Conservation (phyloP, 2,329 filamentous ascomycete species). For the Xylaria sp. region DNA sequence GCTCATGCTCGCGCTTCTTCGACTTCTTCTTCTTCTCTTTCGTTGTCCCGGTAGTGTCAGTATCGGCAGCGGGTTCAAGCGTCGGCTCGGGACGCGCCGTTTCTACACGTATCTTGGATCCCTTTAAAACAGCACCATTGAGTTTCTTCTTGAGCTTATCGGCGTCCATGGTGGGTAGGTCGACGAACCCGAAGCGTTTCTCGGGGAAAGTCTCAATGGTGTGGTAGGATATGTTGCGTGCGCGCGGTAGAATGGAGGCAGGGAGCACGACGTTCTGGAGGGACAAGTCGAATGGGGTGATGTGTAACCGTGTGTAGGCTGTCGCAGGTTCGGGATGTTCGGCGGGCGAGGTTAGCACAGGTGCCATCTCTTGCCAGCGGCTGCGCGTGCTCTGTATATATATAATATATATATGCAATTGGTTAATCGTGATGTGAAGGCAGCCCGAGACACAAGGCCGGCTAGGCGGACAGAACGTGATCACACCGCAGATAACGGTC, state of each 20-base stretch:
- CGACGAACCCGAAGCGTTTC: constrained; percentile 86
- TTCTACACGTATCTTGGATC: constrained; percentile 83
- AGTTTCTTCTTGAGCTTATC: constrained; percentile 92
- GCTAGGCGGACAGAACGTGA: neutral
- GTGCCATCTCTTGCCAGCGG: constrained; percentile 31
- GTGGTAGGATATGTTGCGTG: constrained; percentile 88
- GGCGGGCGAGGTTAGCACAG: constrained; percentile 20
- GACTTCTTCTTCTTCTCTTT: constrained; percentile 44
- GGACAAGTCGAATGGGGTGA: constrained; percentile 80
- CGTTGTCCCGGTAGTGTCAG: constrained; percentile 41
- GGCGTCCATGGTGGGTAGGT: constrained; percentile 79
- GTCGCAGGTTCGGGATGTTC: constrained; percentile 26
- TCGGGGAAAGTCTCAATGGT: constrained; percentile 86
- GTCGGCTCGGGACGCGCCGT: constrained; percentile 71
- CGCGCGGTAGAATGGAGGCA: constrained; percentile 66
- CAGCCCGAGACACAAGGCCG: neutral
- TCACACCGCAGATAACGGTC: neutral
- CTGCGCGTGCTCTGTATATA: constrained; percentile 12
- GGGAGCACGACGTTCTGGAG: constrained; percentile 76
- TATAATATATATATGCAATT: neutral
- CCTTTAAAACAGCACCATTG: constrained; percentile 83
- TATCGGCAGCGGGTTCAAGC: constrained; percentile 46
- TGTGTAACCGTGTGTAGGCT: constrained; percentile 72
- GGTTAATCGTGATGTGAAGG: neutral
- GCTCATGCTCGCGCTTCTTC: constrained; percentile 59